Base-by-base conservation (phyloP, 805 yeast genomes). In the Yamadazyma sp. region DNA sequence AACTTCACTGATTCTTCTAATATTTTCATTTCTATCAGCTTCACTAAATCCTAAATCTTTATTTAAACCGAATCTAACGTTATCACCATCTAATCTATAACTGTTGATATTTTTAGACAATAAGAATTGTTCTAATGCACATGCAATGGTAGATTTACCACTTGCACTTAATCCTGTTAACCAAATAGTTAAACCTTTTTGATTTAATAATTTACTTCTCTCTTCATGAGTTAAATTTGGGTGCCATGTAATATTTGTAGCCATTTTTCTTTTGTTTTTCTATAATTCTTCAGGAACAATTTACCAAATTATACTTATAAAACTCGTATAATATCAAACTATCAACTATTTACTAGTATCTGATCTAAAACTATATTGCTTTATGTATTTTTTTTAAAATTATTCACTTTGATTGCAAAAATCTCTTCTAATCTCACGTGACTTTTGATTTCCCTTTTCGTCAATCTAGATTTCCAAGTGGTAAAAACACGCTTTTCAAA, bases 231-330 rank as follows among this genome's bases (percentile, higher is more conserved):
- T 80, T 50, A 91, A 69, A 55, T 93, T 91, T 49, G 78, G 79
- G 67, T 91, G 97, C 97, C 98, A 91, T 47, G 97, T 88, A 60
- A 91, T 87, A 58, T 91, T 91, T 27, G 96, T 82, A 47, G 96
- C 93, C 97, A 91, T 91, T 48, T 42, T 59, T 16, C 8, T 8
- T 18, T 19, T 24, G 18, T 30, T 23, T 23, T n/a, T 15, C n/a
- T n/a, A n/a, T n/a, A n/a, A n/a, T n/a, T n/a, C n/a, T n/a, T n/a
- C n/a, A n/a, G n/a, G n/a, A n/a, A n/a, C n/a, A n/a, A n/a, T n/a
- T n/a, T n/a, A n/a, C n/a, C n/a, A n/a, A n/a, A n/a, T n/a, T n/a
- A n/a, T n/a, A n/a, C n/a, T n/a, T n/a, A n/a, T n/a, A n/a, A n/a
- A n/a, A n/a, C n/a, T n/a, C n/a, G n/a, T n/a, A n/a, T n/a, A n/a